Evolutionary conservation across 441 rosid genomes (phyloP).

Genomic region (Populus trichocarpa): DNA sequence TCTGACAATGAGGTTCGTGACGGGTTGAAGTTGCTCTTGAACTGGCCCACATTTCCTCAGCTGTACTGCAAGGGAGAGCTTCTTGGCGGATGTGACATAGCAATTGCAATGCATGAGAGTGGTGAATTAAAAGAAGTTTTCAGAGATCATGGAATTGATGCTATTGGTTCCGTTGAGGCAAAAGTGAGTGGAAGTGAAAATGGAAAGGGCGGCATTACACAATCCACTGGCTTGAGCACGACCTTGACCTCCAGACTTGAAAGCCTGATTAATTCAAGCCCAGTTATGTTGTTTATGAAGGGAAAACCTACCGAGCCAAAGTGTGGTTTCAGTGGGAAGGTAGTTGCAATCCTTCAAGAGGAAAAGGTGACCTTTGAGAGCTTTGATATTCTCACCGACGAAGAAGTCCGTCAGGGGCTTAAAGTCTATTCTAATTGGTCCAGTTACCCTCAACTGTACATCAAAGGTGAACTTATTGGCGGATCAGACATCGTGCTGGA

Average conservation of each 20-base stretch:
- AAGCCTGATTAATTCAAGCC: constrained; percentile 61
- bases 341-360: constrained; percentile 59
- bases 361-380: constrained; percentile 73
- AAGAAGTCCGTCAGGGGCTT: constrained; percentile 81
- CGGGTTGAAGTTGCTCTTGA: constrained; percentile 86
- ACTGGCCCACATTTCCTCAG: constrained; percentile 99
- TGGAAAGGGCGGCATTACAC: constrained; percentile 45
- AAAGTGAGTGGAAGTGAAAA: constrained; percentile 13
- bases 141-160: constrained; percentile 54
- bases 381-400: constrained; percentile 69
- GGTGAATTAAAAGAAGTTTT: constrained; percentile 80
- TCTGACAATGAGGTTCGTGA: constrained; percentile 72
- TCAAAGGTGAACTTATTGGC: constrained; percentile 78
- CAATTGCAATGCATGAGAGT: constrained; percentile 78
- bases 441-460: constrained; percentile 87
- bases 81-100: constrained; percentile 91
- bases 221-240: constrained; percentile 53
- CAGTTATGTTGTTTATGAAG: constrained; percentile 91
- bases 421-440: constrained; percentile 97
- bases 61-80: constrained; percentile 94
- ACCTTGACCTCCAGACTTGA: constrained; percentile 47
- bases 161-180: constrained; percentile 19
- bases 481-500: constrained; percentile 91
- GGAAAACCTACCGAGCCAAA: constrained; percentile 82
- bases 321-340: constrained; percentile 83